Conservation (phyloP, 768 basidiomycete genomes). For the Pleurotus citrinopileatus region DNA sequence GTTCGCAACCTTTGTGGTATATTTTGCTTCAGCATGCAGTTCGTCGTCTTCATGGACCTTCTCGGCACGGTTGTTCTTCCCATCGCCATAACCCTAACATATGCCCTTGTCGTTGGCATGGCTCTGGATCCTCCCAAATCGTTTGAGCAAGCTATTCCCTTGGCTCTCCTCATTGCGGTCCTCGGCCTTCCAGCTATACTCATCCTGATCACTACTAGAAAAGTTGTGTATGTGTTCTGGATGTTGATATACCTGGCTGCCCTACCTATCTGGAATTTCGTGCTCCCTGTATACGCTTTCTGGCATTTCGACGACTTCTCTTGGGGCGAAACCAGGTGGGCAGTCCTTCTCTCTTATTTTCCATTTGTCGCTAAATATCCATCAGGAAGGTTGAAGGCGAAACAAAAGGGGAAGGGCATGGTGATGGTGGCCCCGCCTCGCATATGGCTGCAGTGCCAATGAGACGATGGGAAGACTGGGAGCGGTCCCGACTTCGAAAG, state of each 20-base stretch:
- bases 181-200: constrained; percentile 91
- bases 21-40: constrained; percentile 99
- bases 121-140: constrained; percentile 75
- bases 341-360: constrained; percentile 11
- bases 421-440: constrained; percentile 50
- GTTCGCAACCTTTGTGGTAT: constrained; percentile 98
- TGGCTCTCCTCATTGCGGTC: constrained; percentile 85
- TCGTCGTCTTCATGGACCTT: constrained; percentile 97
- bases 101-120: constrained; percentile 80
- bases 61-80: constrained; percentile 91
- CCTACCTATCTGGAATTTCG: constrained; percentile 94
- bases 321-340: constrained; percentile 99
- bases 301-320: constrained; percentile 99
- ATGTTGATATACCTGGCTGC: constrained; percentile 94
- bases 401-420: constrained; percentile 75
- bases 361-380: not conserved
- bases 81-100: constrained; percentile 89
- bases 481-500: constrained; percentile 90
- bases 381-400: constrained; percentile 94
- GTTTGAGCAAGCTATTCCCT: constrained; percentile 92
- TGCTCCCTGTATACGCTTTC: constrained; percentile 93
- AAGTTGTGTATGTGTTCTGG: constrained; percentile 96
- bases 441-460: constrained; percentile 73
- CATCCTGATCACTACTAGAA: constrained; percentile 91
- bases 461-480: constrained; percentile 99